Evolutionary conservation across 2,329 filamentous ascomycete genomes (phyloP), one percentile per base, ranked within the genome.

Genomic region (Mycocentrospora acerina): DNA sequence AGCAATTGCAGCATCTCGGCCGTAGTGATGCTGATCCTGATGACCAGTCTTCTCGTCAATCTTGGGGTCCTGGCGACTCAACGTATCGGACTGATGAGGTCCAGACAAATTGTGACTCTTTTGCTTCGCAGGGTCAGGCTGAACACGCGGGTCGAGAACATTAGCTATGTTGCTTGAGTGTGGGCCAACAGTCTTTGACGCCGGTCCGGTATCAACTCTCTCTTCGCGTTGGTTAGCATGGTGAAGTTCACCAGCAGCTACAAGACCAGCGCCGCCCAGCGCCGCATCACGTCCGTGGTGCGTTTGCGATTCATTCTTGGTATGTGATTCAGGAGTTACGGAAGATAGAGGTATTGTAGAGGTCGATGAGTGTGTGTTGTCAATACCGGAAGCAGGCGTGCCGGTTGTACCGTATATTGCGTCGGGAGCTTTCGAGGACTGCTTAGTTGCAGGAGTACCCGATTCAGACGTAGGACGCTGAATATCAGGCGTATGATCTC

Each of bases 111-210:
- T 50, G 35, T 55, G 46, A 5, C 35, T 48, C 36, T 59, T 64
- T 35, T 60, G 54, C 40, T 60, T 57, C 24, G 51, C 42, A 9
- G 57, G 58, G 22, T 64, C 53, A 14, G 61, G 57, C 24, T 58
- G 41, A 5, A 63, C 59, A n/a, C 59, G 44, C 7, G 59, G 58
- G 24, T 64, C 63, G 8, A 62, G 6, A 10, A 63, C 46, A 27
- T 65, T 66, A 3, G 57, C 59, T 28, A 64, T 37, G 35, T 63
- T 64, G 50, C 55, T 60, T 18, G 44, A 43, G 36, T 64, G 62
- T 9, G 60, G 60, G 3, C 59, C 61, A 13, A 60, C 46, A 9
- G 58, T 63, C 24, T 45, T 52, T 2, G 53, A 48, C 2, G 55
- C 50, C 32, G 53, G 47, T 4, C 54, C 56, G 29, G 46, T 48